Conservation (phyloP, 176 grass and related monocot species). For the Tillandsia fasciculata region DNA sequence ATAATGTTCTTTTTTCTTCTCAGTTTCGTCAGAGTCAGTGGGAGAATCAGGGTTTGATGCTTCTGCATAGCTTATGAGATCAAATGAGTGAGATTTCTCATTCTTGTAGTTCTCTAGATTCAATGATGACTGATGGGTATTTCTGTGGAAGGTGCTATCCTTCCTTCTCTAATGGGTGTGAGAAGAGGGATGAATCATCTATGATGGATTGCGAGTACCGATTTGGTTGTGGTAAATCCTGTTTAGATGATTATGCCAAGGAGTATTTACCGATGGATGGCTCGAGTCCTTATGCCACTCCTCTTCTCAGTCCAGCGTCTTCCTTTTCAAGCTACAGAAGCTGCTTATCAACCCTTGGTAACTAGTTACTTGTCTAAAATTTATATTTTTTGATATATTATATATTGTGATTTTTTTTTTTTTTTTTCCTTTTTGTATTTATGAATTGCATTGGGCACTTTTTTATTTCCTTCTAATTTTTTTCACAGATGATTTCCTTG, state of each 20-base stretch:
- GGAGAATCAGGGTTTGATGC: too few species aligned
- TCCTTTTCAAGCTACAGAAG: conserved; percentile 58
- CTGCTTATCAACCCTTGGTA: conserved; percentile 67
- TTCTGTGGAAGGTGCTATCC: conserved; percentile 20
- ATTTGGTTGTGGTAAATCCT: too few species aligned
- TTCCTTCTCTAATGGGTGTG: conserved; percentile 20
- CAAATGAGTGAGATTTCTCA: conserved; percentile 60
- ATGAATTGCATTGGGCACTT: conserved; percentile 13
- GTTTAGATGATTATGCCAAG: too few species aligned
- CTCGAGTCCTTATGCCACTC: conserved; percentile 43
- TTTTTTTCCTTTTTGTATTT: conserved; percentile 7
- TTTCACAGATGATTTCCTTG: conserved; percentile 16
- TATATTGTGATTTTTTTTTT: conserved; percentile 8
- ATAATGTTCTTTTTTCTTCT: too few species aligned
- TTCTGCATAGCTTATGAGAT: neutral
- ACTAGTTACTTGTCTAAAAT: neutral
- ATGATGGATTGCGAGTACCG: conserved; percentile 11
- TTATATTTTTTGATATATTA: neutral
- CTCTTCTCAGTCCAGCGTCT: conserved; percentile 40
- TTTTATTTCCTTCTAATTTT: conserved; percentile 5
- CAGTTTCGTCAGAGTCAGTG: too few species aligned
- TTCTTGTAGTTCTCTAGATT: conserved; percentile 36
- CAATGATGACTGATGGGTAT: conserved; percentile 22
- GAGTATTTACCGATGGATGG: conserved; percentile 16
- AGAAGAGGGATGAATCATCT: conserved; percentile 26